Base-by-base conservation (phyloP, 1,284 basidiomycete species). In the Tranzscheliella williamsii region DNA sequence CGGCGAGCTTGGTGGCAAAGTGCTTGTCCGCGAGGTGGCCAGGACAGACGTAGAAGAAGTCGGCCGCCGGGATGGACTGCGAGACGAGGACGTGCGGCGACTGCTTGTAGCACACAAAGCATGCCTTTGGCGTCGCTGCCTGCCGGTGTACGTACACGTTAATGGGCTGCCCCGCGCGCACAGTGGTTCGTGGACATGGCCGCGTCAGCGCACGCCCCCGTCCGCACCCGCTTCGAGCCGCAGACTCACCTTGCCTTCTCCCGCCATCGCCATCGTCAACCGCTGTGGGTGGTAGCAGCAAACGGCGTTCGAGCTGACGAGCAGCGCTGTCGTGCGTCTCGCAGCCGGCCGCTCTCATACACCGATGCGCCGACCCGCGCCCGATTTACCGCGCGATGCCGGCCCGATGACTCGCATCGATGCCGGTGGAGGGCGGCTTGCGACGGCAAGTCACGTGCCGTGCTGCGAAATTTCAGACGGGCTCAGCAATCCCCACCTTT, bases 11-110 rank as follows among this genome's bases (percentile, higher is more conserved):
- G 13, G 38, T 57, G 2, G 69, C 69, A 40, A 73, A 73, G 21
- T 68, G 55, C 4, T 62, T 52, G 37, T 75, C 71, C 18, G 44
- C 43, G 9, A 71, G 42, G 30, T 73, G 70, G 1, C 62, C 50
- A 27, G 46, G 41, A 34, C 72, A 75, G 47, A 67, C 40, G 42
- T 68, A 71, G 52, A 73, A 48, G 38, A 70, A 73, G 42, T 75
- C 72, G 13, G 50, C 37, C 18, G 38, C 43, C 4, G 69, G 68
- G n/a, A 61, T 46, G 0, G 53, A 53, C 12, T 55, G 47, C 12
- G 64, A 72, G 5, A 71, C 61, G 17, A 73, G 61, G 21, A 75
- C 67, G 26, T 60, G 57, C 3, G 64, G 55, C 4, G 69, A 51
- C 27, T 40, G 46, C 35, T 63, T 60, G 38, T 47, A 46, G 45